Conservation (phyloP, 108 stramenopile genomes). For the Nitzschia putrida region DNA sequence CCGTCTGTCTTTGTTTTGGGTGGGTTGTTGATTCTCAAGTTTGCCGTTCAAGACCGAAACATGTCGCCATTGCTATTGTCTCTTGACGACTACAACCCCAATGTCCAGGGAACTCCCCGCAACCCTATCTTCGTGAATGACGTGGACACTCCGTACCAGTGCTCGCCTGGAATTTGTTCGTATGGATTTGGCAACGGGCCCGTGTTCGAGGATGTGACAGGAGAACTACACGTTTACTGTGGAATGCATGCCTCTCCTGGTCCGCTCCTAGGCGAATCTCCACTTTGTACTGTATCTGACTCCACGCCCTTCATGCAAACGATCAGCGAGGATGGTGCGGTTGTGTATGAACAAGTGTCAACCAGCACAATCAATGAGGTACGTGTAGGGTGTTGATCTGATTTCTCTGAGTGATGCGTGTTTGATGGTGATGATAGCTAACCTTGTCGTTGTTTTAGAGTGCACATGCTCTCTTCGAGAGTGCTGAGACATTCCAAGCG, state of each 20-base stretch:
- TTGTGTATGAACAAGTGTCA: conserved; percentile 8
- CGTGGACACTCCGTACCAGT: conserved; percentile 39
- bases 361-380: conserved; percentile 1
- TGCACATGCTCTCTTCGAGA: conserved; percentile 11
- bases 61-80: conserved; percentile 45
- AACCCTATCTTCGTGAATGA: conserved; percentile 80
- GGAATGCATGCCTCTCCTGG: conserved; percentile 24
- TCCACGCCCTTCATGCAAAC: conserved; percentile 9
- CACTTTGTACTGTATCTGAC: background rate
- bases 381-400: too few species aligned
- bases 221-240: conserved; percentile 62
- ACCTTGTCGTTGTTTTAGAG: too few species aligned
- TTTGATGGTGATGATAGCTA: too few species aligned
- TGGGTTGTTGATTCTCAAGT: conserved; percentile 65
- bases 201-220: conserved; percentile 26
- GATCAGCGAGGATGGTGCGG: conserved; percentile 40
- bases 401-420: too few species aligned
- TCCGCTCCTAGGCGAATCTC: background rate
- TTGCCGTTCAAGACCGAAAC: conserved; percentile 36
- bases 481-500: conserved; percentile 30
- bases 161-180: conserved; percentile 67
- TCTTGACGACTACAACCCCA: conserved; percentile 63
- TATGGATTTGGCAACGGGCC: conserved; percentile 25
- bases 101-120: conserved; percentile 35
- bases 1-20: conserved; percentile 64